Base-by-base conservation (phyloP, 257 asterid genomes). In the Anisodus tanguticus region DNA sequence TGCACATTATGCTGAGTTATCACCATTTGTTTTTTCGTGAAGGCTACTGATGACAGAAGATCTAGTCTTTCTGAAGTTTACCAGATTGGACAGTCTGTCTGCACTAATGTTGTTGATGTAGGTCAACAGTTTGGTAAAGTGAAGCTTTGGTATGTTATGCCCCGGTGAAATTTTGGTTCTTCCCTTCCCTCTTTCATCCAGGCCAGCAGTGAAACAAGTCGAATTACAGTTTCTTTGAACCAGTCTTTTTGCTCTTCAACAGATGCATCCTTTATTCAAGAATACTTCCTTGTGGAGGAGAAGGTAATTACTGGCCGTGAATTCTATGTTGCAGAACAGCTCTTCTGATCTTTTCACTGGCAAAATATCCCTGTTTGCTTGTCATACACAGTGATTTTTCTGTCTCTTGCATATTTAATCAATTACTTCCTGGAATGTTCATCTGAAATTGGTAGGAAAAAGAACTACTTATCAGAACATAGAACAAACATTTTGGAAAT, bases 1-100 rank as follows among this genome's bases (percentile, higher is more conserved):
- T n/a, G 54, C 68, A 47, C 80, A 4, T 1, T 58, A 16, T 39
- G 51, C 80, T 82, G 68, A 82, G 59, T 45, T 3, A 82, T 68
- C 85, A 37, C n/a, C 47, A 37, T 17, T 82, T 72, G 47, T n/a
- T 43, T 22, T 82, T 53, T 53, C 51, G 35, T 91, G 86, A 89
- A 97, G 99, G 98, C 94, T 89, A 88, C 88, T 83, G 97, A 97
- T 92, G 98, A 93, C 82, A 86, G 93, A 83, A 89, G 89, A 85
- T 80, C 84, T 17, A 91, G 91, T 84, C 94, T 94, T 84, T 85
- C 95, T 58, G 98, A 95, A 90, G 92, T 89, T 82, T 93, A 93
- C 90, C 90, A 82, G 79, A 82, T 93, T 70, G 99, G 98, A 64
- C 99, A 97, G 88, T 97, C 99, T 74, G 98, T 97, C 87, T 94